These are phyloP conservation scores for Exophiala sp. DNA, from an alignment of 2,329 filamentous ascomycete genomes.

Conservation along the genomic window DNA sequence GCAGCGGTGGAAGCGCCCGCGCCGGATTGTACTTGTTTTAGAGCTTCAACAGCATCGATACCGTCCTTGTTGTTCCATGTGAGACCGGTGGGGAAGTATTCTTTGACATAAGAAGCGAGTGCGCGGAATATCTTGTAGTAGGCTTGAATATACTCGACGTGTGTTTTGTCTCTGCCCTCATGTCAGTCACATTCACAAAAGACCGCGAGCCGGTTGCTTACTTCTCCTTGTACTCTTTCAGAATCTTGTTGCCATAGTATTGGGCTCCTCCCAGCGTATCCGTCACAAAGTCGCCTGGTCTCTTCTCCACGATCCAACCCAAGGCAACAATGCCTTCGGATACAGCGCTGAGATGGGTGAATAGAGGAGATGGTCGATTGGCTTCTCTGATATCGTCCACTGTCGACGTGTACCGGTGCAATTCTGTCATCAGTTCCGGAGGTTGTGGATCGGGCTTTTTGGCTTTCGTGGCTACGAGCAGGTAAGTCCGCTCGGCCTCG, in stretches of 20 bases:
- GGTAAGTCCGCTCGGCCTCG: conserved; percentile 76
- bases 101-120: conserved; percentile 75
- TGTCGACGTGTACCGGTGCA: conserved; percentile 73
- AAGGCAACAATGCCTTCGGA: conserved; percentile 84
- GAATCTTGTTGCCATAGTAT: conserved; percentile 89
- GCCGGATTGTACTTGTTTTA: conserved; percentile 52
- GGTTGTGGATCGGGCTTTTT: conserved; percentile 80
- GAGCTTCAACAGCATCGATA: conserved; percentile 63
- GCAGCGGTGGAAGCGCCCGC: conserved; percentile 31
- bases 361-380: conserved; percentile 68
- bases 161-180: conserved; percentile 60
- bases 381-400: conserved; percentile 75
- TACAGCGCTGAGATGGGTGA: conserved; percentile 78
- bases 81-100: conserved; percentile 71
- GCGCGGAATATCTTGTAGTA: conserved; percentile 88
- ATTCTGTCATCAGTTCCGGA: conserved; percentile 72
- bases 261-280: conserved; percentile 79
- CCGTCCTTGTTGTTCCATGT: conserved; percentile 78
- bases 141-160: conserved; percentile 84
- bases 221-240: conserved; percentile 85
- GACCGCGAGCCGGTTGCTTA: conserved; percentile 36
- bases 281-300: conserved; percentile 77
- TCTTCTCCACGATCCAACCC: conserved; percentile 81
- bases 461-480: conserved; percentile 81
- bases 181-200: conserved; percentile 24